Conservation (phyloP, 2,329 filamentous ascomycete genomes). For the Cryphonectria naterciae region DNA sequence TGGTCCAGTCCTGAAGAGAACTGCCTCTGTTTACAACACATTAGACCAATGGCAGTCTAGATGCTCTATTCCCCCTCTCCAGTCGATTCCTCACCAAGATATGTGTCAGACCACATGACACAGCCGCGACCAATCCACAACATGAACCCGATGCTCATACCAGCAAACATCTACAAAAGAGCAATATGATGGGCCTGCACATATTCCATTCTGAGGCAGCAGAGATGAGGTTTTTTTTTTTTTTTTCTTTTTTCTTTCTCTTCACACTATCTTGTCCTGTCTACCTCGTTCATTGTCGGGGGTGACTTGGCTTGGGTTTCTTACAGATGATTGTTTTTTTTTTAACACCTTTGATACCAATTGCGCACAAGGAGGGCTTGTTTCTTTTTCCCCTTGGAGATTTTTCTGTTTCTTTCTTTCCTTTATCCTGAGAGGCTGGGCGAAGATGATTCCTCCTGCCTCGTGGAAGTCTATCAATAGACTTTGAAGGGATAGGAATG, state of each 20-base stretch:
- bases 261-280: slow-evolving; percentile 6
- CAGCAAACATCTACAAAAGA: not conserved
- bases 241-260: not conserved
- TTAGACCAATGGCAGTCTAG: not conserved
- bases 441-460: not conserved
- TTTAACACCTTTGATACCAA: slow-evolving; percentile 10
- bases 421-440: not conserved
- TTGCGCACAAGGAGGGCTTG: slow-evolving; percentile 1
- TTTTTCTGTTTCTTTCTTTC: not conserved
- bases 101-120: not conserved
- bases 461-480: not conserved
- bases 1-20: not conserved
- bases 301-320: slow-evolving; percentile 2
- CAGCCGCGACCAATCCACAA: not conserved
- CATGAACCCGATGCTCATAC: not conserved
- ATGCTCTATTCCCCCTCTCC: not conserved
- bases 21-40: not conserved
- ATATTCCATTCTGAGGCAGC: not conserved
- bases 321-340: slow-evolving; percentile 5
- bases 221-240: slow-evolving; percentile 1
- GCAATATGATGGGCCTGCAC: not conserved
- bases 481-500: not conserved
- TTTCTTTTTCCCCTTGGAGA: not conserved
- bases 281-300: slow-evolving; percentile 9
- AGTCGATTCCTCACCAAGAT: too few species aligned